Conservation (phyloP, 306 rosid species). For the Rosa chinensis region DNA sequence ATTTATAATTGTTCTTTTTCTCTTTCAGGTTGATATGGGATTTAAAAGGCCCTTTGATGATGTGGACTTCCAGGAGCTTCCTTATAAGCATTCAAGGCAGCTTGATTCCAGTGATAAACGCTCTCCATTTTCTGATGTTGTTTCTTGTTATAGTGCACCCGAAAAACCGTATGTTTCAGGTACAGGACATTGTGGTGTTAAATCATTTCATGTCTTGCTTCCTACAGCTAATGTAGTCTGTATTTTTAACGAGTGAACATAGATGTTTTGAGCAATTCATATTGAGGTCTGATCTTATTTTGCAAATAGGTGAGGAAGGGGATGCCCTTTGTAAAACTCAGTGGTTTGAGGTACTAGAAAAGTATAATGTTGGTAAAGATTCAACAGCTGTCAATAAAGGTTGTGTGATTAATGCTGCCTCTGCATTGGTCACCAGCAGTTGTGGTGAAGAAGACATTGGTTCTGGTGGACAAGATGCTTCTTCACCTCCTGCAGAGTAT, state of each 20-base stretch:
- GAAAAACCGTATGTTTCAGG: conserved; percentile 36
- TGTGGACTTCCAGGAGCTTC: conserved; percentile 42
- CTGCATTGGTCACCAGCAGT: conserved; percentile 21
- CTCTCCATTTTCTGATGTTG: conserved; percentile 29
- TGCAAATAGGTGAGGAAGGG: conserved; percentile 37
- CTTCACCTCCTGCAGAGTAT: conserved; percentile 32
- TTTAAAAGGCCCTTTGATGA: conserved; percentile 48
- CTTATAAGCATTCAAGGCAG: conserved; percentile 44
- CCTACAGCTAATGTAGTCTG: not conserved
- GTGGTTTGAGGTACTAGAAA: conserved; percentile 40
- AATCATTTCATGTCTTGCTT: not conserved
- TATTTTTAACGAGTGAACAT: conserved; percentile 5
- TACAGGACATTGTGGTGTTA: conserved; percentile 16
- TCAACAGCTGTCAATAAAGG: conserved; percentile 21
- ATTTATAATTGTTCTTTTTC: not conserved
- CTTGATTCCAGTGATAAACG: conserved; percentile 28
- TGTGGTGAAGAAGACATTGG: conserved; percentile 43
- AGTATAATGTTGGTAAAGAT: conserved; percentile 24
- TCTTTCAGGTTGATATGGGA: conserved; percentile 50
- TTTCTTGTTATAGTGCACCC: conserved; percentile 27
- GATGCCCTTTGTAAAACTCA: conserved; percentile 40
- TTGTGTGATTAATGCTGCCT: conserved; percentile 24
- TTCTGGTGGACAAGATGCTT: conserved; percentile 33
- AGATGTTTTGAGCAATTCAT: not conserved
- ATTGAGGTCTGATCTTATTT: conserved; percentile 16